phyloP scores from a whole-genome alignment of 2,329 filamentous ascomycete species.

The Purpureocillium lavendulum region DNA sequence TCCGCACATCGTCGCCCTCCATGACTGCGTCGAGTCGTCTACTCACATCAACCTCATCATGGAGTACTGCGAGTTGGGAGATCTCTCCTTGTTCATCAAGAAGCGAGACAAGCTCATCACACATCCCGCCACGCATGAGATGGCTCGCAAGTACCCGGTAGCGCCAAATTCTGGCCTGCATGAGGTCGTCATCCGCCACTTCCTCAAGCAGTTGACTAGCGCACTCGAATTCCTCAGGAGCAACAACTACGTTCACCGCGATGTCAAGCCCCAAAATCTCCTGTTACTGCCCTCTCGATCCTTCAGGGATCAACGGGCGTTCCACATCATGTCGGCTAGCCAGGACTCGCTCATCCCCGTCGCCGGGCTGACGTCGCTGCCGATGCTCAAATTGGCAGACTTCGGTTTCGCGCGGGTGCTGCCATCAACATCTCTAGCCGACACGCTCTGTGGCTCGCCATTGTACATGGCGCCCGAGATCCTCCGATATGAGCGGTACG shows the following conservation, averaged over 20 bases:
- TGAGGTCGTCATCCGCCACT: conserved; percentile 94
- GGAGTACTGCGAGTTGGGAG: conserved; percentile 96
- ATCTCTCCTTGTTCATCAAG: conserved; percentile 93
- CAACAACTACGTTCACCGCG: conserved; percentile 86
- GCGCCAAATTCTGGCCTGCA: conserved; percentile 77
- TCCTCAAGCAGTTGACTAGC: conserved; percentile 88
- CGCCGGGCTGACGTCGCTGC: conserved; percentile 73
- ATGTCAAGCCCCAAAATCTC: conserved; percentile 96
- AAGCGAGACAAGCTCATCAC: conserved; percentile 74
- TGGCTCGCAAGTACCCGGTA: conserved; percentile 90
- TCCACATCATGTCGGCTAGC: conserved; percentile 65
- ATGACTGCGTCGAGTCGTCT: conserved; percentile 82
- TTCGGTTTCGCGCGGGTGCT: conserved; percentile 96
- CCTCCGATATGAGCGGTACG: conserved; percentile 91
- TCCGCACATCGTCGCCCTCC: conserved; percentile 92
- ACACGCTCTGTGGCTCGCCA: conserved; percentile 93
- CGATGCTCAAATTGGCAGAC: conserved; percentile 96
- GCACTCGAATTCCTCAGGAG: conserved; percentile 81
- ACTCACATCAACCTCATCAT: conserved; percentile 94
- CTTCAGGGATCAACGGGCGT: conserved; percentile 47
- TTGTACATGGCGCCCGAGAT: conserved; percentile 99
- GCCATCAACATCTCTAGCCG: conserved; percentile 82
- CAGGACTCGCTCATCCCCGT: conserved; percentile 74
- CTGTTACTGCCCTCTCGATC: conserved; percentile 75
- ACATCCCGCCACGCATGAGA: conserved; percentile 76